Conservation (phyloP, 2,329 filamentous ascomycete species). For the Ceratocystis cubensis region DNA sequence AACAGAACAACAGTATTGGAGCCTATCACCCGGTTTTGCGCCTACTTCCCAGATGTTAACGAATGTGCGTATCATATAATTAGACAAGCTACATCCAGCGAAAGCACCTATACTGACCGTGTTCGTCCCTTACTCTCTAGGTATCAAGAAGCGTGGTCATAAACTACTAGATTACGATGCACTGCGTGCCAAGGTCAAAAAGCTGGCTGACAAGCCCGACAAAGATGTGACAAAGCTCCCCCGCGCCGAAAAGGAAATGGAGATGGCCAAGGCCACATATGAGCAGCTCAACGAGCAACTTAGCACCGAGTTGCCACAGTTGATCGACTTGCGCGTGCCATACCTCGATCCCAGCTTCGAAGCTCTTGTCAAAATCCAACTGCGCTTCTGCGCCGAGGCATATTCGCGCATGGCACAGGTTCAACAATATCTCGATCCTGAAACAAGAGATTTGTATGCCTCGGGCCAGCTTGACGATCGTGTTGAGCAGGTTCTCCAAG, state of each 20-base stretch:
- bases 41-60: conserved; percentile 98
- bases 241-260: conserved; percentile 88
- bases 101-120: not conserved
- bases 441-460: conserved; percentile 92
- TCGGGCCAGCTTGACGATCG: conserved; percentile 79
- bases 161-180: conserved; percentile 98
- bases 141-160: conserved; percentile 96
- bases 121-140: conserved; percentile 30
- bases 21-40: conserved; percentile 89
- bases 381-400: conserved; percentile 94
- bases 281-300: conserved; percentile 96
- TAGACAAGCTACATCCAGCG: not conserved
- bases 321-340: conserved; percentile 92
- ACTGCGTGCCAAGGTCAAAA: conserved; percentile 91
- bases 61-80: conserved; percentile 50
- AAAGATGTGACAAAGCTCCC: conserved; percentile 96
- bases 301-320: conserved; percentile 79
- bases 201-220: conserved; percentile 93
- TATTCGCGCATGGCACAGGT: conserved; percentile 98
- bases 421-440: conserved; percentile 92
- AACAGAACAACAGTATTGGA: conserved; percentile 77
- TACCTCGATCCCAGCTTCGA: conserved; percentile 97
- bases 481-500: conserved; percentile 90
- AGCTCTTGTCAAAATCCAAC: conserved; percentile 94
- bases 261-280: conserved; percentile 85